Percentiles rank a stretch among this genome's conserved stretches.
phyloP scores from a whole-genome alignment of 108 stramenopile species.

The Cyclotella atomus region DNA sequence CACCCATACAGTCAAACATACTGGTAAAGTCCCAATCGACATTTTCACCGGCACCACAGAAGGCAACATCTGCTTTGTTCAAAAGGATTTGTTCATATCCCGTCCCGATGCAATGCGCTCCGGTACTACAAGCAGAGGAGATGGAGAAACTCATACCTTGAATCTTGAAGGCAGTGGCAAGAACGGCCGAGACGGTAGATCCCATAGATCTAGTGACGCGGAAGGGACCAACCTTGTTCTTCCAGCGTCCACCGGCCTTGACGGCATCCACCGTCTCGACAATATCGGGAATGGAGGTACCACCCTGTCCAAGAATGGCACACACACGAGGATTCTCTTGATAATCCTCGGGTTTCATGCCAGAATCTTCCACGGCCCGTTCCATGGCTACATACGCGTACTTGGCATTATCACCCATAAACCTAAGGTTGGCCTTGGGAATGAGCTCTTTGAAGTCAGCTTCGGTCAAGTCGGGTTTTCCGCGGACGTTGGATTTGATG shows the following conservation, averaged over 20 bases:
- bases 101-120: constrained; percentile 93
- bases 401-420: constrained; percentile 89
- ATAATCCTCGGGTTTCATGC: constrained; percentile 82
- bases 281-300: constrained; percentile 90
- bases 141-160: constrained; percentile 90
- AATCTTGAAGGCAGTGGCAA: constrained; percentile 91
- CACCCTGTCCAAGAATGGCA: constrained; percentile 93
- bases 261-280: constrained; percentile 91
- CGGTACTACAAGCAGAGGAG: constrained; percentile 89
- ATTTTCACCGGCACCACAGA: constrained; percentile 92
- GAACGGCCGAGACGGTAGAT: constrained; percentile 87
- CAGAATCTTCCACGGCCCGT: constrained; percentile 81
- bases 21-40: constrained; percentile 91
- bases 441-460: constrained; percentile 86
- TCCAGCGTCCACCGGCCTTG: constrained; percentile 83
- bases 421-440: constrained; percentile 81
- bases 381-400: constrained; percentile 92
- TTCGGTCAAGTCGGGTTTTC: constrained; percentile 74
- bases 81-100: constrained; percentile 92
- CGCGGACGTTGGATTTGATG: constrained; percentile 87
- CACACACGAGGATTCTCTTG: constrained; percentile 87
- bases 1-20: constrained; percentile 97
- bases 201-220: constrained; percentile 94
- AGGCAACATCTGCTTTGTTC: constrained; percentile 88
- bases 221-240: constrained; percentile 95